phyloP scores from a whole-genome alignment of 257 asterid genomes.

The Haberlea rhodopensis region DNA sequence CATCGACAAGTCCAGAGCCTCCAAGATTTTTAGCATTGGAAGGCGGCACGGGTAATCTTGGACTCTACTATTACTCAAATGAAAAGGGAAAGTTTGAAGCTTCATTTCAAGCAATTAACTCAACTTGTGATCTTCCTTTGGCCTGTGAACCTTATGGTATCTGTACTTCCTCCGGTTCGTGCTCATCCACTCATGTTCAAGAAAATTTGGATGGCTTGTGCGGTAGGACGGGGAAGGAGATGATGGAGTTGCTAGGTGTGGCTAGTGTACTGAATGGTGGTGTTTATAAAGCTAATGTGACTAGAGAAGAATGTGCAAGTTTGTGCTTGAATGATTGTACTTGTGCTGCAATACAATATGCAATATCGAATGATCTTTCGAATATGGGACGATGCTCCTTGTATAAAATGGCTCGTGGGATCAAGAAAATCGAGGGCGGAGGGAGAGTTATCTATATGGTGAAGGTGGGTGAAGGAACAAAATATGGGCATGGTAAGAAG shows the following conservation, averaged over 20 bases:
- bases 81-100: conserved; percentile 45
- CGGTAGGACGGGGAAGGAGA: conserved; percentile 38
- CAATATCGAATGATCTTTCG: not conserved
- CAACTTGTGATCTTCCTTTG: conserved; percentile 72
- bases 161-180: conserved; percentile 58
- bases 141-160: conserved; percentile 64
- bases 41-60: conserved; percentile 53
- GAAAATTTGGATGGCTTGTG: conserved; percentile 41
- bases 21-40: conserved; percentile 57
- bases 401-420: conserved; percentile 59
- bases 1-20: conserved; percentile 36
- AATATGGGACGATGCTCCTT: conserved; percentile 37
- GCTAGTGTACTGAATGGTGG: conserved; percentile 55
- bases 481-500: conserved; percentile 31
- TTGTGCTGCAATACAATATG: conserved; percentile 62
- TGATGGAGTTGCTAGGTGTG: conserved; percentile 64
- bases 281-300: conserved; percentile 27
- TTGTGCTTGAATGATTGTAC: conserved; percentile 56
- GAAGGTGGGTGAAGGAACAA: conserved; percentile 49
- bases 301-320: conserved; percentile 46
- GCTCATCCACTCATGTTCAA: conserved; percentile 54
- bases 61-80: conserved; percentile 58
- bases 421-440: conserved; percentile 49
- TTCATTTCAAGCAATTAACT: conserved; percentile 56
- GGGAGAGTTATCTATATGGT: conserved; percentile 46